Percentiles rank a stretch among this genome's conserved stretches.
Conservation (phyloP, 2,329 filamentous ascomycete species). For the Juglanconis sp. region DNA sequence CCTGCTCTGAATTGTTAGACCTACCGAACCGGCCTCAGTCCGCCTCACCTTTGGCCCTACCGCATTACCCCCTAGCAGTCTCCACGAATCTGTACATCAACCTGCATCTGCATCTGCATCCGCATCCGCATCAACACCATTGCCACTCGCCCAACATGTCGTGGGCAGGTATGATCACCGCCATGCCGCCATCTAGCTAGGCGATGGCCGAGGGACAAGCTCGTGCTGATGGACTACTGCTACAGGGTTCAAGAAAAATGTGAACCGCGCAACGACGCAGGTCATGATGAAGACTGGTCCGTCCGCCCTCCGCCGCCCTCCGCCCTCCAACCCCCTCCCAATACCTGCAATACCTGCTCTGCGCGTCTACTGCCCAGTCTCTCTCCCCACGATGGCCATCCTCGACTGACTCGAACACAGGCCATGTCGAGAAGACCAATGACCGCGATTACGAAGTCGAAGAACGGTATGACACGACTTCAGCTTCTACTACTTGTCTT, state of each 20-base stretch:
- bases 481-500: background rate
- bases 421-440: slow-evolving; percentile 97
- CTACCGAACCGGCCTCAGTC: background rate
- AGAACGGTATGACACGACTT: slow-evolving; percentile 59
- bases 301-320: slow-evolving; percentile 22
- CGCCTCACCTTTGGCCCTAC: background rate
- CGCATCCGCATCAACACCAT: background rate
- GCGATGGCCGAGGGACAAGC: background rate
- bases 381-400: background rate
- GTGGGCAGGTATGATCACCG: slow-evolving; percentile 40
- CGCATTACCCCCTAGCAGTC: background rate
- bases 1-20: background rate
- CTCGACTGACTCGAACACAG: slow-evolving; percentile 34
- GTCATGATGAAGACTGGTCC: slow-evolving; percentile 99
- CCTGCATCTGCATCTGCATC: background rate
- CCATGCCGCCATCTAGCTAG: background rate
- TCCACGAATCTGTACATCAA: background rate
- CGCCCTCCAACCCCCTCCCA: background rate
- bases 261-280: slow-evolving; percentile 97
- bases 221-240: background rate
- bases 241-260: slow-evolving; percentile 87
- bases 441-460: slow-evolving; percentile 99
- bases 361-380: background rate
- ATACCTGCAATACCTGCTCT: too few species aligned
- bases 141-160: slow-evolving; percentile 36